Evolutionary conservation across 2,329 filamentous ascomycete species (phyloP).

Genomic region (Dothistroma septosporum): DNA sequence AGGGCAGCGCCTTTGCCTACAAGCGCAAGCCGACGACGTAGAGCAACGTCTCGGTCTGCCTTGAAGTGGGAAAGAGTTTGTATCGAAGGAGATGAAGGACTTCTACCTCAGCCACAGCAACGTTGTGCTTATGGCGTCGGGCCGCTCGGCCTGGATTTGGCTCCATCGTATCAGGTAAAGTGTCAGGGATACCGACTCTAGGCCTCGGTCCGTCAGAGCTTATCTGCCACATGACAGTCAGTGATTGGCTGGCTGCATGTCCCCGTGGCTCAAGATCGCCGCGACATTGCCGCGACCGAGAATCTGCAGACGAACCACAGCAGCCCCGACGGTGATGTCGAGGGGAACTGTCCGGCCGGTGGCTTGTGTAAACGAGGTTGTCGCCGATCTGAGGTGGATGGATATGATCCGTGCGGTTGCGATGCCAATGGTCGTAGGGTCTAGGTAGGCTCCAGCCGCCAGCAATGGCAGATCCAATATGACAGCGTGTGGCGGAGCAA

Average conservation of each 20-base stretch:
- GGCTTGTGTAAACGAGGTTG: background rate
- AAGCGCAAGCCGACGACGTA: background rate
- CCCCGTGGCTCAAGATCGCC: background rate
- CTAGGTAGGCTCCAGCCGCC: background rate
- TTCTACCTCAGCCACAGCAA: background rate
- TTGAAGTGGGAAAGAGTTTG: background rate
- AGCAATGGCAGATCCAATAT: background rate
- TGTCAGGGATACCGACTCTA: slow-evolving; percentile 1
- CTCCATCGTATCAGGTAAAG: background rate
- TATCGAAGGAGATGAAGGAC: slow-evolving; percentile 5
- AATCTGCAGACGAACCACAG: background rate
- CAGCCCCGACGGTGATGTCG: background rate
- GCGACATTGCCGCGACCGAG: background rate
- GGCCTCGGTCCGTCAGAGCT: background rate
- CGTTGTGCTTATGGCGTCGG: background rate
- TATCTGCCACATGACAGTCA: background rate
- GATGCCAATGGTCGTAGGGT: background rate
- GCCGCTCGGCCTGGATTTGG: background rate
- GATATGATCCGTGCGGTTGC: background rate
- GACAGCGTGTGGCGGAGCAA: background rate
- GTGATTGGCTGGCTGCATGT: background rate
- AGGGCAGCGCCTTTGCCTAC: background rate
- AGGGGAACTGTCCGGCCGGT: background rate
- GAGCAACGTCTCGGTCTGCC: background rate
- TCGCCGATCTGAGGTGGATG: background rate